Evolutionary conservation across 345 rosid species (phyloP).

Genomic region (Diplotaxis tenuifolia): DNA sequence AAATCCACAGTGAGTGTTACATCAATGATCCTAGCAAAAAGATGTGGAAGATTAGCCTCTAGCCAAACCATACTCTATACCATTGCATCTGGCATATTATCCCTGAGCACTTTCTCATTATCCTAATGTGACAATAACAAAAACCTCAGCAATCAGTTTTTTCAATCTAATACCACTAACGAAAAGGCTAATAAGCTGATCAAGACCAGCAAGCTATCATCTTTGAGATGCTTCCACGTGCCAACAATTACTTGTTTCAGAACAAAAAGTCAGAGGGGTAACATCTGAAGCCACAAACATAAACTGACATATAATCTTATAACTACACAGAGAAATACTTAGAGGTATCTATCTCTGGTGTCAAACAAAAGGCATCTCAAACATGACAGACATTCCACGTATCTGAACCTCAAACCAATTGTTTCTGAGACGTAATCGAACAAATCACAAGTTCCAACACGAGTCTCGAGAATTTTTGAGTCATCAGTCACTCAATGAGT

Average conservation of each 20-base stretch:
- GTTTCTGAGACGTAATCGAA: neutral
- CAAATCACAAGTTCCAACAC: constrained; percentile 11
- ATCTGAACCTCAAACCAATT: neutral
- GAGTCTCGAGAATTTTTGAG: neutral
- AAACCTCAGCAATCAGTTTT: neutral
- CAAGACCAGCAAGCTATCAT: constrained; percentile 18
- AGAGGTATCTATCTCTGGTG: too few relatives aligned
- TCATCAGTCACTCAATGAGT: neutral
- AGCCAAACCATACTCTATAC: neutral
- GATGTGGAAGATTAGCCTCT: neutral
- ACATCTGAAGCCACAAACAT: too few relatives aligned
- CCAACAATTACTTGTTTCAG: neutral
- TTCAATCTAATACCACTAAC: neutral
- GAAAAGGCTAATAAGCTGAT: constrained; percentile 10
- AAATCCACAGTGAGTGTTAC: neutral
- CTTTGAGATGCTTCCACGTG: neutral
- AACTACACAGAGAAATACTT: too few relatives aligned
- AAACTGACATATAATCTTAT: too few relatives aligned
- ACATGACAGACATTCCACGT: neutral
- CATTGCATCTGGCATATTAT: constrained; percentile 1
- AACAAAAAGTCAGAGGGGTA: too few relatives aligned
- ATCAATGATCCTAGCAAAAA: neutral
- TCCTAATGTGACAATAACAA: neutral
- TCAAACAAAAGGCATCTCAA: too few relatives aligned
- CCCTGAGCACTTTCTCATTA: neutral